A percentile compares a stretch with the other conserved stretches of the same genome.
phyloP scores from a whole-genome alignment of 2,329 filamentous ascomycete genomes.

The Nothomitra cinnamomea region DNA sequence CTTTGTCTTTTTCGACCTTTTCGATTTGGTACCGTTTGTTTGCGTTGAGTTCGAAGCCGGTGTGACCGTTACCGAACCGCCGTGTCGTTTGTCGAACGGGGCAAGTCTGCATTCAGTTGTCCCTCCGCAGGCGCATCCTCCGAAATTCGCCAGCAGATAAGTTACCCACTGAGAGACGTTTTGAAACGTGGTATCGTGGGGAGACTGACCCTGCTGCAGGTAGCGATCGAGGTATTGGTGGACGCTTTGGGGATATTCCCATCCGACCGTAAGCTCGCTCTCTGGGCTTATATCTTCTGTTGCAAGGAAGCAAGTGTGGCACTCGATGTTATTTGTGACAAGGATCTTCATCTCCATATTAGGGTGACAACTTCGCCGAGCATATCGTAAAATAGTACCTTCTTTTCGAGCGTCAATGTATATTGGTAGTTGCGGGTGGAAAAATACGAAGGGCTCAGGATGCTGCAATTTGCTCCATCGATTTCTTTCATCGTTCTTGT shows the following conservation, averaged over 20 bases:
- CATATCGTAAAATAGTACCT: slow-evolving; percentile 71
- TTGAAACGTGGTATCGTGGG: slow-evolving; percentile 9
- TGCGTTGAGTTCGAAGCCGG: not conserved
- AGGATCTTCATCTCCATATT: slow-evolving; percentile 82
- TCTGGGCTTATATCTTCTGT: slow-evolving; percentile 57
- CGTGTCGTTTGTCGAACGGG: slow-evolving; percentile 34
- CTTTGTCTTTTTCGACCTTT: not conserved
- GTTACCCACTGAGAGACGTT: slow-evolving; percentile 46
- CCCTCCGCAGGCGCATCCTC: slow-evolving; percentile 60
- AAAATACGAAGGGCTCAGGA: slow-evolving; percentile 36
- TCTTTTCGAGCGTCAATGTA: slow-evolving; percentile 85
- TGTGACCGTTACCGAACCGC: not conserved
- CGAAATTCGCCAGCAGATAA: slow-evolving; percentile 57
- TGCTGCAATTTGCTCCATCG: slow-evolving; percentile 30
- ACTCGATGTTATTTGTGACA: slow-evolving; percentile 59
- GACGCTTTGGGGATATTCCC: slow-evolving; percentile 29
- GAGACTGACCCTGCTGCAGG: slow-evolving; percentile 4
- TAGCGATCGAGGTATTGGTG: slow-evolving; percentile 8
- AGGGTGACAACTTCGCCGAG: slow-evolving; percentile 80
- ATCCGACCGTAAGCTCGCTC: slow-evolving; percentile 51
- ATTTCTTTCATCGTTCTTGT: slow-evolving; percentile 17
- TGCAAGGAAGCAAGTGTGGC: slow-evolving; percentile 86
- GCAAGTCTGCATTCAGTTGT: slow-evolving; percentile 42
- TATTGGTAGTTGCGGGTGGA: slow-evolving; percentile 74
- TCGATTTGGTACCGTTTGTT: not conserved